These are phyloP conservation scores for Pseudopediastrum boryanum DNA, from an alignment of 139 green algal genomes.

Conservation along the genomic window DNA sequence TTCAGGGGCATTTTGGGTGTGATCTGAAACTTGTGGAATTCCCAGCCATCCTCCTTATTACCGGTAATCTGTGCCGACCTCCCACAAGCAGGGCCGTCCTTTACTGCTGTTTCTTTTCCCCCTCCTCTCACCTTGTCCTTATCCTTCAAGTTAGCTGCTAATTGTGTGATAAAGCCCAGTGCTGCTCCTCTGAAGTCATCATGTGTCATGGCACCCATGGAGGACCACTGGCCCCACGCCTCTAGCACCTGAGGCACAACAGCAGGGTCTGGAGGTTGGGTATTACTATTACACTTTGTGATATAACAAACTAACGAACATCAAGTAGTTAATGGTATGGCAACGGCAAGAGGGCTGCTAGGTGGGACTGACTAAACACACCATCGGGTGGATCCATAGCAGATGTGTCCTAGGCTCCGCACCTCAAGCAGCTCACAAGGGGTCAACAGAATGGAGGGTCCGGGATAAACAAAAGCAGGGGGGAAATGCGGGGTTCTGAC, in stretches of 20 bases:
- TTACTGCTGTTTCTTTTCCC: no score
- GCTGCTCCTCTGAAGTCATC: slow-evolving; percentile 19
- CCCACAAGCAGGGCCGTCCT: no score
- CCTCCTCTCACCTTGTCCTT: slow-evolving; percentile 25
- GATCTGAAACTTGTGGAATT: no score
- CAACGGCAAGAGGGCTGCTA: no score
- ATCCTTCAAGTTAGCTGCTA: slow-evolving; percentile 29
- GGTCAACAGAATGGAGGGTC: no score
- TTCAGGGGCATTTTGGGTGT: no score
- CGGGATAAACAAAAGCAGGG: no score
- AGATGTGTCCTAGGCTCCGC: neutral
- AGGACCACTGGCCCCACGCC: slow-evolving; percentile 43
- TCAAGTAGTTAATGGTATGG: neutral
- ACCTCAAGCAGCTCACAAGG: neutral
- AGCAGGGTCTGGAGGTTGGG: neutral
- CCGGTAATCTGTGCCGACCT: no score
- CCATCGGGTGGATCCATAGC: neutral
- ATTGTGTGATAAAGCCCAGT: slow-evolving; percentile 26
- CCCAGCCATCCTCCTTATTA: no score
- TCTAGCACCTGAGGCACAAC: slow-evolving; percentile 56
- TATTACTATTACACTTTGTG: no score
- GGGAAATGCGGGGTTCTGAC: no score
- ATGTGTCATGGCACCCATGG: slow-evolving; percentile 42
- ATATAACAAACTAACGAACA: neutral
- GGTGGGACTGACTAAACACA: neutral